Evolutionary conservation across 305 asterid species (phyloP).

Genomic region (Solanum hybrid): DNA sequence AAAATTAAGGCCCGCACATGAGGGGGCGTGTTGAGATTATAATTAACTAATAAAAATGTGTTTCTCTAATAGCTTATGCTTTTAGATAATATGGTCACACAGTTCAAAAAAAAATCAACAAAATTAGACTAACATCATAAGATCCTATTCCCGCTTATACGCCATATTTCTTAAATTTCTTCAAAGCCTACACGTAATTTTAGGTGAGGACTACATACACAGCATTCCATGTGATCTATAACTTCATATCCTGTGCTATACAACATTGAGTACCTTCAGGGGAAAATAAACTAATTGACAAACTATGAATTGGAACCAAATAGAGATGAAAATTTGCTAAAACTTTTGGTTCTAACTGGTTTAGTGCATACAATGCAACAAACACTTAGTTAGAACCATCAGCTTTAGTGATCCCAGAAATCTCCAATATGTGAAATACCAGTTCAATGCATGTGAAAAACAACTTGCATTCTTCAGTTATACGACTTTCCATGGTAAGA

Average conservation of each 20-base stretch:
- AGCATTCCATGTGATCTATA: neutral
- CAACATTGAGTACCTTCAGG: neutral
- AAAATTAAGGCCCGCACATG: no score
- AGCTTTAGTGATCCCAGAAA: neutral
- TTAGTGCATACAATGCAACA: neutral
- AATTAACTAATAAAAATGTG: no score
- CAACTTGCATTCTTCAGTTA: neutral
- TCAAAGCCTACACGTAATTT: no score
- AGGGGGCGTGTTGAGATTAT: no score
- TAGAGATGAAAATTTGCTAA: neutral
- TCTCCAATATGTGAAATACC: neutral
- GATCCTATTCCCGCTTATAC: no score
- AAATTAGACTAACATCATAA: no score
- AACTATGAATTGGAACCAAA: neutral
- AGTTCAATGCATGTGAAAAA: neutral
- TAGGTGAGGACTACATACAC: neutral
- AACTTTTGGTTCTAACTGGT: neutral
- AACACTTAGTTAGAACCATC: neutral
- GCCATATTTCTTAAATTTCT: no score
- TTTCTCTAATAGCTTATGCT: no score
- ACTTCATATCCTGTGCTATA: neutral
- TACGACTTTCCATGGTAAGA: neutral
- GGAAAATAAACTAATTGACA: neutral
- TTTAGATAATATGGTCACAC: no score
- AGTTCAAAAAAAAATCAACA: no score